Conservation (phyloP, 352 stramenopile species). For the Globisporangium recalcitrans region DNA sequence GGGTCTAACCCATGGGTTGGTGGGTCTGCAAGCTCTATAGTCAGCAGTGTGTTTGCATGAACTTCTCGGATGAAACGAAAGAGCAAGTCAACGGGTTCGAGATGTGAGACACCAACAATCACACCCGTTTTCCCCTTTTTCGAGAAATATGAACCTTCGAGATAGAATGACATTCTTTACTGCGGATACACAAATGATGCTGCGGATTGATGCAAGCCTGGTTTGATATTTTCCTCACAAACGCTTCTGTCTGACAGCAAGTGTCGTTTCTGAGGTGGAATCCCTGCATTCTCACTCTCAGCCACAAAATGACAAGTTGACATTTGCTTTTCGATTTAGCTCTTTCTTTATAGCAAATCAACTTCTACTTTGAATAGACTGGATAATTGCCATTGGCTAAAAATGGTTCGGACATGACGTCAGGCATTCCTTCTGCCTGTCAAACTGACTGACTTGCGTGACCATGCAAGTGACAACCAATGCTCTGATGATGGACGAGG, state of each 20-base stretch:
- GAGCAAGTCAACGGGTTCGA: neutral
- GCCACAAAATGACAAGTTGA: neutral
- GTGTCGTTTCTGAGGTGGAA: neutral
- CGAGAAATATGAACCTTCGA: neutral
- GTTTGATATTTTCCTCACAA: too few relatives aligned
- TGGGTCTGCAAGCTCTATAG: neutral
- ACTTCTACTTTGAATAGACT: neutral
- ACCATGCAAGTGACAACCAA: neutral
- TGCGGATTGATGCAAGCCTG: too few relatives aligned
- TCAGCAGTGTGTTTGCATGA: too few relatives aligned
- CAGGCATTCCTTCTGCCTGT: neutral
- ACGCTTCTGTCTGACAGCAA: too few relatives aligned
- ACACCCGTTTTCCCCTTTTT: neutral
- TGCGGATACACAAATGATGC: neutral
- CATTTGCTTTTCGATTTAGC: neutral
- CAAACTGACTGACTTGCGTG: neutral
- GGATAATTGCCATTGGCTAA: neutral
- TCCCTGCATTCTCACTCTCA: neutral
- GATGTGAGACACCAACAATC: neutral
- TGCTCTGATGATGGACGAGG: constrained; percentile 46
- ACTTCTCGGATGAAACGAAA: neutral
- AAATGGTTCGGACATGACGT: neutral
- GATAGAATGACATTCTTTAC: neutral
- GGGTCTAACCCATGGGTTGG: neutral
- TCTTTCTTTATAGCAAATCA: neutral